Base-by-base conservation (phyloP, 345 rosid species). In the Corchorus capsularis region DNA sequence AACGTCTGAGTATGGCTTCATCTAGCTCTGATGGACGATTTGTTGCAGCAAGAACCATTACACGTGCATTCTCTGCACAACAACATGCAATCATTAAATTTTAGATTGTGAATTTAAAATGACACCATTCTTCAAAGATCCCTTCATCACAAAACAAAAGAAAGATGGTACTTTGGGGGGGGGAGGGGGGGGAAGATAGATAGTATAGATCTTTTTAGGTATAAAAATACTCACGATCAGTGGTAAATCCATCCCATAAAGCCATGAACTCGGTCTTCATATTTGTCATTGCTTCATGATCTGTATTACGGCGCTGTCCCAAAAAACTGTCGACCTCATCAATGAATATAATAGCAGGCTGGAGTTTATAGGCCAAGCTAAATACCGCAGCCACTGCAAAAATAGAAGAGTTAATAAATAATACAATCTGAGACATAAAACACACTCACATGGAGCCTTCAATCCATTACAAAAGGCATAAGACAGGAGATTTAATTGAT, bases 211-310 rank as follows among this genome's bases (percentile, higher is more conserved):
- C 2, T 2, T 41, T 49, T 66, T 17, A 37, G 53, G 65, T 56
- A 57, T 50, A 53, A 22, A 39, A 75, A 61, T 53, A 92, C 99
- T 91, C 86, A 96, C 98, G 98, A 70, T 96, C 97, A 35, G 98
- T 92, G 10, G 98, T 89, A 82, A 96, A 93, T 8, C 99, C 98
- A 89, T 96, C 98, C 99, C 99, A 96, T 80, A 93, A 85, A 67
- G 99, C 99, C 99, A 96, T 93, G 83, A 92, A 96, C 88, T 96
- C 98, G 2, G 98, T 93, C 89, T 96, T 96, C 98, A 96, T 96
- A 75, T 93, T 96, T 2, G 98, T 85, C 82, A 91, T 69, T 55
- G 99, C 97, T 81, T 91, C 98, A 63, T 92, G 95, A 87, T 96
- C 98, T 49, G 97, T 81, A 56, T 88, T 81, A 8, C 94, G 97